A percentile compares a stretch with the other conserved stretches of the same genome.
Evolutionary conservation across 164 flowering plant genomes (phyloP).

Genomic region (Euptelea pleiosperma): DNA sequence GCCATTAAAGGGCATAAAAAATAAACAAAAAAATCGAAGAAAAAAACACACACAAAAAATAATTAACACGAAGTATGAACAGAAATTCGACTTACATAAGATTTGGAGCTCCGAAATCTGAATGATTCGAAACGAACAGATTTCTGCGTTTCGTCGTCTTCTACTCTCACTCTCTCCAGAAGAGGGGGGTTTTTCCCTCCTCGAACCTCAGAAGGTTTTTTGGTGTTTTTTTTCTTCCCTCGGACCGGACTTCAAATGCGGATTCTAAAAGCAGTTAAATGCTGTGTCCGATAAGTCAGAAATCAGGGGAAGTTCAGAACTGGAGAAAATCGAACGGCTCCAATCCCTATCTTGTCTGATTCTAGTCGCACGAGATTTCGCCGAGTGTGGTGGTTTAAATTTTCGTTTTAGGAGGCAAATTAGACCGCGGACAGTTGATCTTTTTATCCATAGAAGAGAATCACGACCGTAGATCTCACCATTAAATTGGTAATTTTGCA

Average conservation of each 20-base stretch:
- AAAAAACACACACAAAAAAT: neutral
- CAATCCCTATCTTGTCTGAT: no score
- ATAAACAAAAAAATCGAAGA: neutral
- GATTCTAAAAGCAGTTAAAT: constrained; percentile 9
- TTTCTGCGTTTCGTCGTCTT: neutral
- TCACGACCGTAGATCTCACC: no score
- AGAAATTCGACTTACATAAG: constrained; percentile 11
- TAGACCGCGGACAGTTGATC: no score
- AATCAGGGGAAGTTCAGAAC: no score
- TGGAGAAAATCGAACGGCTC: no score
- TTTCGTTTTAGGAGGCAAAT: no score
- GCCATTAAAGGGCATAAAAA: neutral
- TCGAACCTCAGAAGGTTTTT: neutral
- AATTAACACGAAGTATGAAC: neutral
- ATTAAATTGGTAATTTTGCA: no score
- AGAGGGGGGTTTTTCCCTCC: constrained; percentile 5
- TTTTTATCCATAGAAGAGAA: no score
- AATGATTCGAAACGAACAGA: neutral
- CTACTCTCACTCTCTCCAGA: neutral
- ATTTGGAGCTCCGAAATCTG: neutral
- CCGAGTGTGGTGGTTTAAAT: no score
- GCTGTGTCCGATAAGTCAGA: neutral
- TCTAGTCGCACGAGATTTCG: no score
- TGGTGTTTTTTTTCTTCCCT: neutral
- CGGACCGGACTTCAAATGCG: constrained; percentile 7